These are phyloP conservation scores for Claviceps lovelessii DNA, from an alignment of 2,329 filamentous ascomycete species.

Conservation along the genomic window DNA sequence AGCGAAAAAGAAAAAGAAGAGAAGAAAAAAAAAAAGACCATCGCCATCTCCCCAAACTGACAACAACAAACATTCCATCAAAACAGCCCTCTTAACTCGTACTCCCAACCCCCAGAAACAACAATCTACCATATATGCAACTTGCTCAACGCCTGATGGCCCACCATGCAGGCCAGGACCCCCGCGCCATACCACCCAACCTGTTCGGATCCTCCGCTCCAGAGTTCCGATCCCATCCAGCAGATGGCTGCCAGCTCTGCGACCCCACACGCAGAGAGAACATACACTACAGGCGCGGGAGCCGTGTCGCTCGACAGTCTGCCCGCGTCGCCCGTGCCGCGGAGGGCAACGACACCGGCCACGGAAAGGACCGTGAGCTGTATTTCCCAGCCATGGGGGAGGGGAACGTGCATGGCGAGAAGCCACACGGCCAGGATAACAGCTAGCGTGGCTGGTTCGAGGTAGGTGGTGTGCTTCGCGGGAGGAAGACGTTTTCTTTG, in stretches of 20 bases:
- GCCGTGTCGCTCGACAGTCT: slow-evolving; percentile 5
- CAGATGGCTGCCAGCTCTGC: slow-evolving; percentile 19
- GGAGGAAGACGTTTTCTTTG: background rate
- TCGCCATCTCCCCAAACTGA: too few species aligned
- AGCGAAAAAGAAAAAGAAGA: too few species aligned
- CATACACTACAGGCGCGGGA: slow-evolving; percentile 10
- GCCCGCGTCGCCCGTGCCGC: slow-evolving; percentile 15
- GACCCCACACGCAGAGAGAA: slow-evolving; percentile 16
- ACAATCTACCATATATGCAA: background rate
- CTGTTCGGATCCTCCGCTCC: slow-evolving; percentile 11
- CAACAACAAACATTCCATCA: too few species aligned
- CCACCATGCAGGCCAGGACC: slow-evolving; percentile 18
- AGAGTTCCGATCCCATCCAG: slow-evolving; percentile 20
- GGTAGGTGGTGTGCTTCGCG: background rate
- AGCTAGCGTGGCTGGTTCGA: slow-evolving; percentile 11
- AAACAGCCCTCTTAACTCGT: too few species aligned
- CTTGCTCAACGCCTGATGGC: slow-evolving; percentile 11
- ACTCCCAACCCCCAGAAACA: too few species aligned
- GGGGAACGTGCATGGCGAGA: slow-evolving; percentile 6
- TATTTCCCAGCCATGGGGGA: slow-evolving; percentile 13
- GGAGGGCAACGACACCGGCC: slow-evolving; percentile 17
- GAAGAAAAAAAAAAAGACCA: too few species aligned
- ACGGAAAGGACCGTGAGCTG: slow-evolving; percentile 15
- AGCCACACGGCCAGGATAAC: slow-evolving; percentile 15
- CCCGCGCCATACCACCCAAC: slow-evolving; percentile 15